A percentile compares a stretch with the other conserved stretches of the same genome.
phyloP scores from a whole-genome alignment of 2,329 filamentous ascomycete genomes.

The Epichloe gansuensis region DNA sequence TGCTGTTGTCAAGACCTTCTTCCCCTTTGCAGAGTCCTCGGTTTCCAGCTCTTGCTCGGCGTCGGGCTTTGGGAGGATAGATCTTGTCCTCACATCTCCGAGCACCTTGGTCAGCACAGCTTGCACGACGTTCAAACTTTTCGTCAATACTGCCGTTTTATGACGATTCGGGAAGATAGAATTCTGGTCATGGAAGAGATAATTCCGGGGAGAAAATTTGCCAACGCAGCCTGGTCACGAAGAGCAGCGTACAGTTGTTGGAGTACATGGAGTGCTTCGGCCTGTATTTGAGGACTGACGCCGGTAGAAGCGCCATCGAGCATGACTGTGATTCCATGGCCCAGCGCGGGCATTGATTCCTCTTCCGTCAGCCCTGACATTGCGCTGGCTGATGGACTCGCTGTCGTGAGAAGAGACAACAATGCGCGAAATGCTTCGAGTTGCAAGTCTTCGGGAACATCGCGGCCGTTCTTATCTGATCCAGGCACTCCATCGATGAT shows the following conservation, averaged over 20 bases:
- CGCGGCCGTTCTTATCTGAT: constrained; percentile 25
- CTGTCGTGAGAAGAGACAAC: constrained; percentile 48
- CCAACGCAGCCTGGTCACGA: constrained; percentile 60
- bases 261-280: constrained; percentile 56
- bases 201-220: constrained; percentile 78
- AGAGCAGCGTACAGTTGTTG: constrained; percentile 50
- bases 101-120: constrained; percentile 42
- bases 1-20: constrained; percentile 32
- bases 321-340: constrained; percentile 70
- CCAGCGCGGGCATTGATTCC: constrained; percentile 62
- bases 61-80: constrained; percentile 25
- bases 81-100: constrained; percentile 43
- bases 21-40: constrained; percentile 14
- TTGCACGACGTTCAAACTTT: constrained; percentile 46
- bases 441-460: constrained; percentile 60
- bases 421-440: constrained; percentile 61
- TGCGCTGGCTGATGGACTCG: constrained; percentile 37
- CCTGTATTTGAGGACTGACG: constrained; percentile 53
- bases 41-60: constrained; percentile 14
- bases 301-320: constrained; percentile 61
- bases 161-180: constrained; percentile 54
- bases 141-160: constrained; percentile 47
- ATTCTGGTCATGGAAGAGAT: constrained; percentile 71
- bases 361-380: constrained; percentile 39
- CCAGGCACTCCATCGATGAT: constrained; percentile 63